A percentile compares a stretch with the other conserved stretches of the same genome.
These are phyloP conservation scores for Arctostaphylos glauca DNA, from an alignment of 148 eudicot genomes.

Conservation along the genomic window DNA sequence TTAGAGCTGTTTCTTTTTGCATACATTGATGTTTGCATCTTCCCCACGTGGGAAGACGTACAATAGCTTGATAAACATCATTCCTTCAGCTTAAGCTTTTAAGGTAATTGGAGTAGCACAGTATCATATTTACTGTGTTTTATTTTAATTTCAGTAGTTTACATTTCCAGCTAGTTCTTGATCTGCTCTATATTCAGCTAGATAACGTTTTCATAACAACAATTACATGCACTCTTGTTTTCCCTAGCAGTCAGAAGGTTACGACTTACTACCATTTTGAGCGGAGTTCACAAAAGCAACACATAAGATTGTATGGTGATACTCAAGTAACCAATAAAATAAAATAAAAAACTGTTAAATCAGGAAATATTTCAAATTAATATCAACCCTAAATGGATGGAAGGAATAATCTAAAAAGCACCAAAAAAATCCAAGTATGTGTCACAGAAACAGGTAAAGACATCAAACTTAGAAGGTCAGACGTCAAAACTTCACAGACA, in stretches of 20 bases:
- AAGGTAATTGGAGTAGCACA: background rate
- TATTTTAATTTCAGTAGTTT: background rate
- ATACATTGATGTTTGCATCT: background rate
- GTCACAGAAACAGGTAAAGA: background rate
- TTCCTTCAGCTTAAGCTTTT: background rate
- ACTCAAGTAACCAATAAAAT: background rate
- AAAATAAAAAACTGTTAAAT: background rate
- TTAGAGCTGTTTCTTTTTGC: background rate
- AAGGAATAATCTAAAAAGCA: background rate
- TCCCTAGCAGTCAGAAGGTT: background rate
- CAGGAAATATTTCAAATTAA: background rate
- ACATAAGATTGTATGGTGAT: background rate
- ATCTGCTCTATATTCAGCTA: background rate
- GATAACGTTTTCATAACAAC: background rate
- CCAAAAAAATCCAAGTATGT: background rate
- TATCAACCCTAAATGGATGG: background rate
- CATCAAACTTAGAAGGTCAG: background rate
- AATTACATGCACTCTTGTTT: background rate
- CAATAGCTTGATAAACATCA: background rate
- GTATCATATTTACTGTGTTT: background rate
- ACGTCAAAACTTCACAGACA: background rate
- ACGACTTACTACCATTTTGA: background rate
- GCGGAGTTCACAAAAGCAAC: constrained; percentile 1
- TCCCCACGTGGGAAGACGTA: background rate
- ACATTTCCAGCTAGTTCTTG: background rate